Conservation (phyloP, 352 stramenopile species). For the Globisporangium irregulare region DNA sequence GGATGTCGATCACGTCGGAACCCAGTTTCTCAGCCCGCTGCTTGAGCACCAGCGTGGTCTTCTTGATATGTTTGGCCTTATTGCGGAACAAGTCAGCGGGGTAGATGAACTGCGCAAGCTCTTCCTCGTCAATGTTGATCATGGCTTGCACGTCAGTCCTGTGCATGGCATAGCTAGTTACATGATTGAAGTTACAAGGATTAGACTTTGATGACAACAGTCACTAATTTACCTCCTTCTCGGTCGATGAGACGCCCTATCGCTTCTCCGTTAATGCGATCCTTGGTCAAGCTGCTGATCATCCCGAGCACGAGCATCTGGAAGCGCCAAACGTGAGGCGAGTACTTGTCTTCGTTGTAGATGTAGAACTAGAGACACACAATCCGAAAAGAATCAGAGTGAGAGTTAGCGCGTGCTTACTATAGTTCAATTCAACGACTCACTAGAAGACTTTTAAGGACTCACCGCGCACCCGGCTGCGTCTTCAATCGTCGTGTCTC, state of each 20-base stretch:
- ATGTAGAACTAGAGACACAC: conserved; percentile 1
- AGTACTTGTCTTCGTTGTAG: conserved; percentile 41
- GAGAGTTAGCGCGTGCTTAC: background rate
- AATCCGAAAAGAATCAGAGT: background rate
- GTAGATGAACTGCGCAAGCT: conserved; percentile 86
- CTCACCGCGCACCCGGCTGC: background rate
- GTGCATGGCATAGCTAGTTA: background rate
- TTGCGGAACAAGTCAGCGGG: conserved; percentile 95
- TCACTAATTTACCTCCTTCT: conserved; percentile 28
- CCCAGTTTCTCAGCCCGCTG: conserved; percentile 20
- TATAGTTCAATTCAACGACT: background rate
- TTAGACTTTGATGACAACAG: background rate
- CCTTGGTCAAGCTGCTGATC: conserved; percentile 96
- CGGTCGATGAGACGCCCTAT: conserved; percentile 60
- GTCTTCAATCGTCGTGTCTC: conserved; percentile 61
- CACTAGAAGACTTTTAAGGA: background rate
- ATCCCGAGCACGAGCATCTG: conserved; percentile 95
- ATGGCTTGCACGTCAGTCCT: conserved; percentile 90
- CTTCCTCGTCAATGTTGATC: conserved; percentile 68
- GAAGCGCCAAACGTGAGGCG: conserved; percentile 68
- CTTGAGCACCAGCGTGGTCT: conserved; percentile 47
- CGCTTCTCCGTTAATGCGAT: conserved; percentile 82
- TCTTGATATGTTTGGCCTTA: conserved; percentile 95
- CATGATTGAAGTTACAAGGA: background rate
- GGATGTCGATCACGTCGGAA: conserved; percentile 76